Evolutionary conservation across 2,329 filamentous ascomycete genomes (phyloP).

Genomic region (Penicillium italicum): DNA sequence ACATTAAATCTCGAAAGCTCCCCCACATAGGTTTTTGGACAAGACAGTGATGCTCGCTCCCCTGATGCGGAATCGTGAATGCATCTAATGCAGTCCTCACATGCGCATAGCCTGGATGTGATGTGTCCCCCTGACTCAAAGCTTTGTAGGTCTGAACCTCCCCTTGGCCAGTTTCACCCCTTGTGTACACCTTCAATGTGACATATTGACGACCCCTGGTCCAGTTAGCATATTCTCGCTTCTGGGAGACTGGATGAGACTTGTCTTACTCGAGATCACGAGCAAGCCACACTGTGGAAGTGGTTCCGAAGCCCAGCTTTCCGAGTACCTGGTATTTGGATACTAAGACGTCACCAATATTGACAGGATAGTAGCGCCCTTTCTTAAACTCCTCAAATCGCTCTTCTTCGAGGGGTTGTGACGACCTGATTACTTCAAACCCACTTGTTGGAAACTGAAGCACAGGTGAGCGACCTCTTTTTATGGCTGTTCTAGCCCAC

Average conservation of each 20-base stretch:
- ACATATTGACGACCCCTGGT: slow-evolving; percentile 5
- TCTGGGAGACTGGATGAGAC: neutral
- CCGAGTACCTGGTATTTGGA: neutral
- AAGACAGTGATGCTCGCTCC: slow-evolving; percentile 23
- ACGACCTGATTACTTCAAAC: neutral
- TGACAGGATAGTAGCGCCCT: neutral
- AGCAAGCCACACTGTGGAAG: neutral
- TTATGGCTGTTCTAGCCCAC: neutral
- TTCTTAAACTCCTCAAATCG: neutral
- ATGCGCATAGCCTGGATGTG: slow-evolving; percentile 6
- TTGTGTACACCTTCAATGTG: slow-evolving; percentile 9
- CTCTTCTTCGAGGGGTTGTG: neutral
- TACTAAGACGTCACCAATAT: neutral
- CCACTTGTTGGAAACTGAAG: neutral
- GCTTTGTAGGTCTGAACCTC: slow-evolving; percentile 5
- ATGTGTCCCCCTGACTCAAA: neutral
- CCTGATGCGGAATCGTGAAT: slow-evolving; percentile 31
- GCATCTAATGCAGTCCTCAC: slow-evolving; percentile 8
- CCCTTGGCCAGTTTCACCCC: neutral
- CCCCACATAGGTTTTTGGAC: slow-evolving; percentile 41
- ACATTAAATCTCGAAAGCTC: slow-evolving; percentile 4
- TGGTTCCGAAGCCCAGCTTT: neutral
- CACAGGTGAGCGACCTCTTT: neutral
- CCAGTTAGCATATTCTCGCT: neutral
- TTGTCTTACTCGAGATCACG: neutral